Evolutionary conservation across 2,329 filamentous ascomycete species (phyloP).

Genomic region (Aspergillus carbonarius): DNA sequence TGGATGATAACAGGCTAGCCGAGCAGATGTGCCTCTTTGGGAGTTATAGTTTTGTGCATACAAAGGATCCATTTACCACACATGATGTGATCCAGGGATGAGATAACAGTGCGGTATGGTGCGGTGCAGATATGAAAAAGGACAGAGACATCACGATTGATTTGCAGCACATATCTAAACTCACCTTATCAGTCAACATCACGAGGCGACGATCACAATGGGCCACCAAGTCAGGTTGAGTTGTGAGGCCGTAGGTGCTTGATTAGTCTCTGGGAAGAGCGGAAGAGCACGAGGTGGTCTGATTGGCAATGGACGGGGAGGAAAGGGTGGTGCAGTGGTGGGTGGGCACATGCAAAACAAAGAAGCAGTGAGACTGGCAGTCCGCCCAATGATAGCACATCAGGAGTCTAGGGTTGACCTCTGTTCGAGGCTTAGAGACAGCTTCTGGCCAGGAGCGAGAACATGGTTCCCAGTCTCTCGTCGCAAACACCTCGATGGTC

Average conservation of each 20-base stretch:
- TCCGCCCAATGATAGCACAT: conserved; percentile 8
- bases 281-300: neutral
- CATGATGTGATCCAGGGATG: neutral
- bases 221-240: neutral
- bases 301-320: neutral
- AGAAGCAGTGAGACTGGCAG: conserved; percentile 16
- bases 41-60: neutral
- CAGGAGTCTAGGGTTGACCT: neutral
- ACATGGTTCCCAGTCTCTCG: neutral
- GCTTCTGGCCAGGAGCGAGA: conserved; percentile 1
- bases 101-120: neutral
- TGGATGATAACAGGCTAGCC: neutral
- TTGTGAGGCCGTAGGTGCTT: neutral
- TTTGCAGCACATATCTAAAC: neutral
- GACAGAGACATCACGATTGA: neutral
- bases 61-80: neutral
- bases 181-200: neutral
- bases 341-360: neutral
- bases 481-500: neutral
- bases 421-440: neutral
- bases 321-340: neutral
- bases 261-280: neutral
- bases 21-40: neutral
- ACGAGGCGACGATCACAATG: neutral
- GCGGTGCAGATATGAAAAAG: too few relatives aligned